Conservation (phyloP, 2,329 filamentous ascomycete genomes). For the Hypoxylon sp. region DNA sequence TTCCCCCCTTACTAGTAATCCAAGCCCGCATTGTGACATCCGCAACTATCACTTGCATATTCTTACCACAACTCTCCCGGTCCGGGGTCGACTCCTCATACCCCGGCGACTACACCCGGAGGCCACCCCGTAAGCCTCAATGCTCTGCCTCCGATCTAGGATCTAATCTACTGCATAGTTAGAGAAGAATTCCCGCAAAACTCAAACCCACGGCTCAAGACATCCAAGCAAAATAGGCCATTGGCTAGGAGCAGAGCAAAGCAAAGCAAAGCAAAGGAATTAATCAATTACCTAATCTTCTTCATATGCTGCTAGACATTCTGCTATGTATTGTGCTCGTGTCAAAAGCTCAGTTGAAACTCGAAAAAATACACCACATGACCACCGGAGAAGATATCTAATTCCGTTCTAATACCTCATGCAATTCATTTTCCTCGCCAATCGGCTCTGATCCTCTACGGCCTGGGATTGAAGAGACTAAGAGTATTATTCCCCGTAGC, state of each 20-base stretch:
- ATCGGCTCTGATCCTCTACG: neutral
- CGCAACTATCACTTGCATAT: slow-evolving; percentile 41
- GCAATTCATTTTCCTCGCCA: neutral
- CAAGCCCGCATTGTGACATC: slow-evolving; percentile 38
- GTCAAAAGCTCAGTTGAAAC: neutral
- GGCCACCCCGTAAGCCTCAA: slow-evolving; percentile 10
- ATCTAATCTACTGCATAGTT: neutral
- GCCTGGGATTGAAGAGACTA: slow-evolving; percentile 2
- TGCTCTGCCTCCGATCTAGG: slow-evolving; percentile 3
- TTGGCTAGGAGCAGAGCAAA: neutral
- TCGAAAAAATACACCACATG: neutral
- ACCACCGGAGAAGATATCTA: neutral
- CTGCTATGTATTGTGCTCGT: neutral
- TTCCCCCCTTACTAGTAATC: neutral
- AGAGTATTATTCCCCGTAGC: slow-evolving; percentile 1
- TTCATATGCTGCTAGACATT: neutral
- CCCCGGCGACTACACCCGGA: slow-evolving; percentile 19
- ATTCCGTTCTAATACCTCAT: neutral
- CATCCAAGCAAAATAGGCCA: neutral
- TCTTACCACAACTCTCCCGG: slow-evolving; percentile 26
- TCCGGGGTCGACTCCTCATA: slow-evolving; percentile 20
- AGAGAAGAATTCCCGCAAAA: neutral
- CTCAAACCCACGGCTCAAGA: neutral
- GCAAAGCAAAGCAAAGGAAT: too few relatives aligned
- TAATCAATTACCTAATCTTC: too few relatives aligned